Evolutionary conservation across 345 rosid species (phyloP).

Genomic region (Citrus mangshanensis): DNA sequence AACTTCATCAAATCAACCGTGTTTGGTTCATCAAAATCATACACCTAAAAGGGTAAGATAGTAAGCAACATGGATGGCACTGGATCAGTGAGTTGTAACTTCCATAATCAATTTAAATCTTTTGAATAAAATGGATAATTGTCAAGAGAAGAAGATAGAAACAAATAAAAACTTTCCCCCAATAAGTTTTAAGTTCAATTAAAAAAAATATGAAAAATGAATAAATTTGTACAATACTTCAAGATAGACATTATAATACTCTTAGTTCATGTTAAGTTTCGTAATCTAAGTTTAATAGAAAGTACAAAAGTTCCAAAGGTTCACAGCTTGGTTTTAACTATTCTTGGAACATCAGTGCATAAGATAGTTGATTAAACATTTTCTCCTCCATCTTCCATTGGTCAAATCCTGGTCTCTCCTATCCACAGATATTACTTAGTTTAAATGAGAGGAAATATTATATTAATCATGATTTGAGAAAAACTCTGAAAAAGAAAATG

Average conservation of each 20-base stretch:
- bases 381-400: neutral
- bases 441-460: neutral
- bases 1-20: conserved; percentile 75
- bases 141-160: neutral
- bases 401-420: neutral
- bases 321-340: neutral
- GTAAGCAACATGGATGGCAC: neutral
- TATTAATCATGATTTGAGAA: neutral
- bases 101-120: neutral
- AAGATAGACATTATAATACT: neutral
- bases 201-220: neutral
- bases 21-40: conserved; percentile 38
- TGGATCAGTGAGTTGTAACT: neutral
- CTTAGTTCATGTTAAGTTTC: neutral
- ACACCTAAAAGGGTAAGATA: conserved; percentile 31
- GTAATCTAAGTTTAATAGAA: neutral
- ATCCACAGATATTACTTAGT: neutral
- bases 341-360: neutral
- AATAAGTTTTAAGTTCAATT: neutral
- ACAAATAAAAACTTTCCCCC: neutral
- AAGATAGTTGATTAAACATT: neutral
- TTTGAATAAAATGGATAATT: neutral
- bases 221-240: neutral
- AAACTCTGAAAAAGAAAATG: neutral
- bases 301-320: neutral